Evolutionary conservation across 257 asterid genomes (phyloP).

Genomic region (Penstemon eatonii): DNA sequence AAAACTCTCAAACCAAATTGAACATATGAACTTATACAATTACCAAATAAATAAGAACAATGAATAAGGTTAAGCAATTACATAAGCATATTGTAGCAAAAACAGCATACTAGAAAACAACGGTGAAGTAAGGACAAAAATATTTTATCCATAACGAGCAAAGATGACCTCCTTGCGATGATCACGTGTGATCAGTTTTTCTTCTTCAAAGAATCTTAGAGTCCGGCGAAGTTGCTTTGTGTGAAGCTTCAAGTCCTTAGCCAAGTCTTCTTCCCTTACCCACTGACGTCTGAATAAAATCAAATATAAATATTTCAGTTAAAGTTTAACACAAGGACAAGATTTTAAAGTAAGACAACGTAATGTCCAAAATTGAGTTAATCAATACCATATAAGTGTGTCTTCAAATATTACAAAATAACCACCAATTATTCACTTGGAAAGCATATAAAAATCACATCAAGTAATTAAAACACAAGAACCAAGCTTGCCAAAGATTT

Average conservation of each 20-base stretch:
- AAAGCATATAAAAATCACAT: conserved; percentile 1
- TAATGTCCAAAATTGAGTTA: conserved; percentile 8
- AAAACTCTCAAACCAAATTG: background rate
- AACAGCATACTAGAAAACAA: conserved; percentile 26
- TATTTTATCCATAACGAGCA: conserved; percentile 18
- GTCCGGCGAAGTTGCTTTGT: conserved; percentile 95
- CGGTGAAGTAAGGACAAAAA: conserved; percentile 22
- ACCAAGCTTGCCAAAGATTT: background rate
- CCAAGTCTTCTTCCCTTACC: conserved; percentile 98
- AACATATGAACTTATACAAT: background rate
- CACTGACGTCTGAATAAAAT: conserved; percentile 71
- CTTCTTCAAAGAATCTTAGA: conserved; percentile 91
- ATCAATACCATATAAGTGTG: background rate
- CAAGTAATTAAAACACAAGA: background rate
- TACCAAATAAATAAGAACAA: background rate
- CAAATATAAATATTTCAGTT: conserved; percentile 21
- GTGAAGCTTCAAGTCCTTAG: conserved; percentile 94
- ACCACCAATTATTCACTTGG: conserved; percentile 5
- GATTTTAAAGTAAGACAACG: background rate
- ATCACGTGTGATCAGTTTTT: conserved; percentile 86
- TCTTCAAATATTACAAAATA: background rate
- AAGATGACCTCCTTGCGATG: conserved; percentile 88
- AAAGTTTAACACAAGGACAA: conserved; percentile 13
- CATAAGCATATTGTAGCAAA: conserved; percentile 7
- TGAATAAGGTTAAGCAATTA: conserved; percentile 21